A percentile compares a stretch with the other conserved stretches of the same genome.
Conservation (phyloP, 257 asterid genomes). For the Nicotiana benthamiana region DNA sequence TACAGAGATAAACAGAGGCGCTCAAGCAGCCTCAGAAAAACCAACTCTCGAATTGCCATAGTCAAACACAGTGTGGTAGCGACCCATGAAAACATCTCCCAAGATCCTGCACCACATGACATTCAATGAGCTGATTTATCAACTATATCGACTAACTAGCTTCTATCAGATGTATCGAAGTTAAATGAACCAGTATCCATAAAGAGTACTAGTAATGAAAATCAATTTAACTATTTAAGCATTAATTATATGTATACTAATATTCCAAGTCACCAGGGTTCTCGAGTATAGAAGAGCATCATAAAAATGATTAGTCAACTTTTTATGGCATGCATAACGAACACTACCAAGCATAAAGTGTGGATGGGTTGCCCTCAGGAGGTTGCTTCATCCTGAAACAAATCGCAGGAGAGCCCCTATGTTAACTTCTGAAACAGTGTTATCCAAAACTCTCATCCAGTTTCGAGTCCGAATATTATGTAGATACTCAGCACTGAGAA, state of each 20-base stretch:
- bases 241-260: not conserved
- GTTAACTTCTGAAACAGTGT: not conserved
- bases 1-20: not conserved
- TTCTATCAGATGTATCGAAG: not conserved
- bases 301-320: not conserved
- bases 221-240: not conserved
- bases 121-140: not conserved
- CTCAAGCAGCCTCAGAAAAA: conserved; percentile 72
- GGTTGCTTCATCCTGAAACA: not conserved
- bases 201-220: not conserved
- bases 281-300: not conserved
- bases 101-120: conserved; percentile 47
- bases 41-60: conserved; percentile 62
- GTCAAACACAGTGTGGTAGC: conserved; percentile 69
- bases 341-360: not conserved
- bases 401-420: not conserved
- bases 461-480: not conserved
- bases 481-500: not conserved
- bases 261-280: not conserved
- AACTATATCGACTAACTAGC: not conserved
- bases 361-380: not conserved
- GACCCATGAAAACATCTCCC: conserved; percentile 86
- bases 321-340: not conserved
- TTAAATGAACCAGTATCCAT: not conserved
- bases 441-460: not conserved